Evolutionary conservation across 345 rosid species (phyloP).

Genomic region (Erucastrum elatum): DNA sequence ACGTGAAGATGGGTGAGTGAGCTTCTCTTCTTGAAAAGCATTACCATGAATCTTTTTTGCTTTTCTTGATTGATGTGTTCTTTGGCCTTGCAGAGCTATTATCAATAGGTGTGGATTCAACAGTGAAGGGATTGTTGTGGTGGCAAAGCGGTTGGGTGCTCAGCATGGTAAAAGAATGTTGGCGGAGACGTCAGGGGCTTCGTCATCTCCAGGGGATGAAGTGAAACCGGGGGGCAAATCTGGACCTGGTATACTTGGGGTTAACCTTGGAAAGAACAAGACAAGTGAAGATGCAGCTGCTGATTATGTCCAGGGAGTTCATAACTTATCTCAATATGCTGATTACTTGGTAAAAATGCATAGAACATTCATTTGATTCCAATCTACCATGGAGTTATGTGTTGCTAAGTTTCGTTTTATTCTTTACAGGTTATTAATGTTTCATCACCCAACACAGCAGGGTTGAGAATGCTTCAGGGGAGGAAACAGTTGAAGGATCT

Average conservation of each 20-base stretch:
- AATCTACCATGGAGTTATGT: not conserved
- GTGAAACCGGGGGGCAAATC: conserved; percentile 89
- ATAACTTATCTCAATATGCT: conserved; percentile 90
- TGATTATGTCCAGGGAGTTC: conserved; percentile 98
- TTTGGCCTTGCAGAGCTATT: conserved; percentile 61
- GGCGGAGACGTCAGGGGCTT: conserved; percentile 72
- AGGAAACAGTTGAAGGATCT: conserved; percentile 94
- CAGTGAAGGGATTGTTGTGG: conserved; percentile 94
- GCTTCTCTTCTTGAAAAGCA: too few relatives aligned
- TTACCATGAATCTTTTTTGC: too few relatives aligned
- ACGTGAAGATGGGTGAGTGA: conserved; percentile 68
- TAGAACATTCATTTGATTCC: not conserved
- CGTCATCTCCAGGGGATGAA: conserved; percentile 55
- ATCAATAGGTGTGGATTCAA: conserved; percentile 96
- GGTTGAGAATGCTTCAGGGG: conserved; percentile 94
- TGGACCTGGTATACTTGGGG: conserved; percentile 98
- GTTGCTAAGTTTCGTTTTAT: not conserved
- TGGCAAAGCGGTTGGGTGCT: conserved; percentile 94
- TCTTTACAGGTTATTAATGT: conserved; percentile 79
- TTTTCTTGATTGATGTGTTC: not conserved
- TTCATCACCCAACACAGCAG: conserved; percentile 97
- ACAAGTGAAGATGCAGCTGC: conserved; percentile 91
- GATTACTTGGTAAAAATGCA: conserved; percentile 77
- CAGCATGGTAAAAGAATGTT: conserved; percentile 97
- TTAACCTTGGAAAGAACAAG: conserved; percentile 97